A percentile compares a stretch with the other conserved stretches of the same genome.
Conservation (phyloP, 352 stramenopile species). For the Phytophthora ramorum region DNA sequence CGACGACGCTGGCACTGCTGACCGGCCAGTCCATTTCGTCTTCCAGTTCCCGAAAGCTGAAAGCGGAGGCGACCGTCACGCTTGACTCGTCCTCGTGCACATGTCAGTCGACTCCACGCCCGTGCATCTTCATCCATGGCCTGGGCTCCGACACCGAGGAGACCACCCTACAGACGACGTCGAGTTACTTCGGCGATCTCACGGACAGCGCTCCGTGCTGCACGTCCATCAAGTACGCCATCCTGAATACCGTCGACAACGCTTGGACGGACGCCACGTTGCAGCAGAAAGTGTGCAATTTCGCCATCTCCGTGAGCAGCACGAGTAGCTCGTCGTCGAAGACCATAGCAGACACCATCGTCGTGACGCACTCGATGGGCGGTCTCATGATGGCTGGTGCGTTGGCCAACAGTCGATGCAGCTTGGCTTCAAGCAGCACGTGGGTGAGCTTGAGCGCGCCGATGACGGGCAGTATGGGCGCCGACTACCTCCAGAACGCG, state of each 20-base stretch:
- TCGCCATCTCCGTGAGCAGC: slow-evolving; percentile 22
- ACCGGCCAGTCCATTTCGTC: slow-evolving; percentile 18
- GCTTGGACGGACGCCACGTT: slow-evolving; percentile 27
- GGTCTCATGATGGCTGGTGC: slow-evolving; percentile 34
- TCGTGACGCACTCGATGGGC: slow-evolving; percentile 46
- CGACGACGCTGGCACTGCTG: slow-evolving; percentile 18
- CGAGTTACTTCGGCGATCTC: slow-evolving; percentile 32
- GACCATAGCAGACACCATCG: slow-evolving; percentile 35
- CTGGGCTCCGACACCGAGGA: slow-evolving; percentile 17
- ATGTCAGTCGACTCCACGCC: slow-evolving; percentile 17
- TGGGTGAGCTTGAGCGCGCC: slow-evolving; percentile 43
- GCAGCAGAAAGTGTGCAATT: slow-evolving; percentile 39
- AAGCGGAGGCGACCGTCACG: slow-evolving; percentile 5
- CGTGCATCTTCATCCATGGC: slow-evolving; percentile 46
- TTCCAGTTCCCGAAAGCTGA: slow-evolving; percentile 9
- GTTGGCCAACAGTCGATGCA: slow-evolving; percentile 43
- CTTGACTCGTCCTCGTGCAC: slow-evolving; percentile 25
- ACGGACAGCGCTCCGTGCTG: slow-evolving; percentile 37
- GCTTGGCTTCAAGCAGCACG: slow-evolving; percentile 27
- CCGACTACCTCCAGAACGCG: slow-evolving; percentile 37
- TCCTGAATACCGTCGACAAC: slow-evolving; percentile 31
- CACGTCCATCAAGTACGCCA: slow-evolving; percentile 28
- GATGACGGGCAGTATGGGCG: slow-evolving; percentile 43
- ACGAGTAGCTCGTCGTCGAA: slow-evolving; percentile 17
- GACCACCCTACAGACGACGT: slow-evolving; percentile 18